Conservation (phyloP, 805 yeast species). For the Saccharomycopsis guyanensis region DNA sequence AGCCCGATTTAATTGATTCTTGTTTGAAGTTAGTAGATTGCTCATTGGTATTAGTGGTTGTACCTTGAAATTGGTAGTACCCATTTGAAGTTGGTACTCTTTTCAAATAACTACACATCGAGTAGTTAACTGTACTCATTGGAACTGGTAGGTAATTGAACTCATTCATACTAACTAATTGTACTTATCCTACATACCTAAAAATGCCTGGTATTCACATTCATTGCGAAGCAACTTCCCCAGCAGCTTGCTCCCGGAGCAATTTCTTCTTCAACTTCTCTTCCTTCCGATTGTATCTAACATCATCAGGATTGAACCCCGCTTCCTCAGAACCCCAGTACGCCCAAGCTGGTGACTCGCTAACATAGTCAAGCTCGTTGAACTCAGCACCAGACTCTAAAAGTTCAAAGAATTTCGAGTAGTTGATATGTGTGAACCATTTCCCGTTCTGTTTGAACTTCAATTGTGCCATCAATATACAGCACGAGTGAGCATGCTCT, state of each 20-base stretch:
- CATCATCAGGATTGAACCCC: constrained; percentile 86
- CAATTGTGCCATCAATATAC: constrained; percentile 73
- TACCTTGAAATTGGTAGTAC: no score
- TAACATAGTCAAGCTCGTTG: constrained; percentile 70
- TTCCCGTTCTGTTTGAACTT: constrained; percentile 61
- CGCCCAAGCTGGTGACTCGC: constrained; percentile 87
- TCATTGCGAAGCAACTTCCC: no score
- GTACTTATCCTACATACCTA: no score
- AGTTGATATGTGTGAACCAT: constrained; percentile 90
- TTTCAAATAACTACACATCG: no score
- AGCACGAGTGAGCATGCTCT: constrained; percentile 93
- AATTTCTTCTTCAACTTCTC: constrained; percentile 40
- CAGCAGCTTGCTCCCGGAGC: constrained; percentile 10
- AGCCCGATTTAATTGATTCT: no score
- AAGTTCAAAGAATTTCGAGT: constrained; percentile 64
- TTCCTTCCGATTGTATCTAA: constrained; percentile 56
- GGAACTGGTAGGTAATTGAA: no score
- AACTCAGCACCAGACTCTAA: constrained; percentile 58
- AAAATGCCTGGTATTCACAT: no score
- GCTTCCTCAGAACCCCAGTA: constrained; percentile 78
- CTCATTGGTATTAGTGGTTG: no score
- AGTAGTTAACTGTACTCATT: no score
- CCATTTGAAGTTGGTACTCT: no score
- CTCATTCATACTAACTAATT: no score
- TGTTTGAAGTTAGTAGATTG: no score